These are phyloP conservation scores for Mycena metata DNA, from an alignment of 768 basidiomycete species.

Conservation along the genomic window DNA sequence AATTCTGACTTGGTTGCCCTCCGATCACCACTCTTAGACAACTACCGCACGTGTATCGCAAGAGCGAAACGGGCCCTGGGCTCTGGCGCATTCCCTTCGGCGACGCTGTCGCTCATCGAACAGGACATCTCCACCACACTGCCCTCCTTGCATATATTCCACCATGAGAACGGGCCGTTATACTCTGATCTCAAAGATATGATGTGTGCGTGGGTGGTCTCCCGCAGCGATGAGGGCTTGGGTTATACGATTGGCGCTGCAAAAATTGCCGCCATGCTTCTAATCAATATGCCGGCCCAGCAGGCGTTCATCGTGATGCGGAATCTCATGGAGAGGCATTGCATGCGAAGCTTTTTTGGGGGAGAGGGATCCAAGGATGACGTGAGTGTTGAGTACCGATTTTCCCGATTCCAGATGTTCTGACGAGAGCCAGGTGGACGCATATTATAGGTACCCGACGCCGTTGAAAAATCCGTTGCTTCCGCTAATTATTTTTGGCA, in stretches of 20 bases:
- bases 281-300: slow-evolving; percentile 83
- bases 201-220: slow-evolving; percentile 89
- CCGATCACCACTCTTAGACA: slow-evolving; percentile 59
- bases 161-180: slow-evolving; percentile 80
- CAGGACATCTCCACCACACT: slow-evolving; percentile 81
- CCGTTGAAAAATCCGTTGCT: no score
- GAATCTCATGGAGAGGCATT: slow-evolving; percentile 88
- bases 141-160: slow-evolving; percentile 85
- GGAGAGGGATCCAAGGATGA: slow-evolving; percentile 79
- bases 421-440: slow-evolving; percentile 28
- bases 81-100: slow-evolving; percentile 74
- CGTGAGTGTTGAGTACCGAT: slow-evolving; percentile 53
- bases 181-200: slow-evolving; percentile 87
- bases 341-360: slow-evolving; percentile 87
- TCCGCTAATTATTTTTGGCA: slow-evolving; percentile 44
- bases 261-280: slow-evolving; percentile 87
- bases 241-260: slow-evolving; percentile 79
- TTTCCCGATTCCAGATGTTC: not conserved
- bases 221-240: slow-evolving; percentile 85
- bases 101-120: slow-evolving; percentile 75
- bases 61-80: slow-evolving; percentile 80
- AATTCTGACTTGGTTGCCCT: slow-evolving; percentile 19
- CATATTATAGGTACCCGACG: slow-evolving; percentile 92
- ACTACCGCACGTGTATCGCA: slow-evolving; percentile 77
- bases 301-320: slow-evolving; percentile 87